Percentiles rank a stretch among this genome's conserved stretches.
phyloP scores from a whole-genome alignment of 176 grass and related monocot genomes.

The Oryza punctata region DNA sequence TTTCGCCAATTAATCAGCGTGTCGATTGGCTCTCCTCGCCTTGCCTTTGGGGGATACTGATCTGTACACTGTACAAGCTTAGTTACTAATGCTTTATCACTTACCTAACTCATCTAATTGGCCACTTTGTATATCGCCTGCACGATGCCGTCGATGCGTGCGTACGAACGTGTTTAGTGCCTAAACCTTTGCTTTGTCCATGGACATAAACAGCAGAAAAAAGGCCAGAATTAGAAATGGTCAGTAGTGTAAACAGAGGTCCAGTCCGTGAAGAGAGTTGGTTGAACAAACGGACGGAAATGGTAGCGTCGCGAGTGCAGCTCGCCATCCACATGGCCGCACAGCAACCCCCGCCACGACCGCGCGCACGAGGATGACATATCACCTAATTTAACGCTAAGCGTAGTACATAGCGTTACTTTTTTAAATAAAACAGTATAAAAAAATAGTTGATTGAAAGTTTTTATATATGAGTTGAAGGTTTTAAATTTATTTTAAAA shows the following conservation, averaged over 20 bases:
- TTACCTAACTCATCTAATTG: not conserved
- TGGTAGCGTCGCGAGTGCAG: too few relatives aligned
- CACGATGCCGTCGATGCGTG: not conserved
- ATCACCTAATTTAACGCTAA: too few relatives aligned
- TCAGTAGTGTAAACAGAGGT: not conserved
- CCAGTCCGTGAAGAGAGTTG: slow-evolving; percentile 4
- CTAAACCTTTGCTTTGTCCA: not conserved
- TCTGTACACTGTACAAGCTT: not conserved
- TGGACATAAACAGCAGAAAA: not conserved
- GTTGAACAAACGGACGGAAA: slow-evolving; percentile 2
- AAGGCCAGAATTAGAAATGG: not conserved
- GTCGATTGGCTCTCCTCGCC: not conserved
- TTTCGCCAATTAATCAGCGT: not conserved
- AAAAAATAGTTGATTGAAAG: too few relatives aligned
- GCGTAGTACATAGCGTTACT: too few relatives aligned
- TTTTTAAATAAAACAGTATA: too few relatives aligned
- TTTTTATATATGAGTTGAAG: too few relatives aligned
- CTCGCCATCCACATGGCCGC: too few relatives aligned
- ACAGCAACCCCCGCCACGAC: too few relatives aligned
- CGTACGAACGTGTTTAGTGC: not conserved
- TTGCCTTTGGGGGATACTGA: not conserved
- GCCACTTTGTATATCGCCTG: not conserved
- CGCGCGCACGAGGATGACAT: too few relatives aligned
- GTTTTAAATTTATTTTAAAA: too few relatives aligned
- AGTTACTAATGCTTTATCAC: not conserved